phyloP scores from a whole-genome alignment of 306 rosid genomes.

The Mucuna pruriens region DNA sequence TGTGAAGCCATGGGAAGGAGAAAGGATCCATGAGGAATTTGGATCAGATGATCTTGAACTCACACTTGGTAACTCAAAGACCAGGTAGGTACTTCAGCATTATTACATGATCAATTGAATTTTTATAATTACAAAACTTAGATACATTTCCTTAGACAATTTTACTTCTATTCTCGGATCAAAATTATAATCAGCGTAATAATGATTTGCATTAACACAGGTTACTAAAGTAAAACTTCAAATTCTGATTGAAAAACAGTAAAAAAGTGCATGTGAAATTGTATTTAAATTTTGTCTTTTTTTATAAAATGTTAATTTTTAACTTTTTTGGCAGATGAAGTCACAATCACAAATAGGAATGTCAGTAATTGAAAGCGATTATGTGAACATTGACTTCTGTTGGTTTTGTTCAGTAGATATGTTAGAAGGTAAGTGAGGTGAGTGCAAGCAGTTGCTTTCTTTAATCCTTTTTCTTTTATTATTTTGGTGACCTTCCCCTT shows the following conservation, averaged over 20 bases:
- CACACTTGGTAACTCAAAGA: slow-evolving; percentile 91
- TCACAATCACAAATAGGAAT: slow-evolving; percentile 24
- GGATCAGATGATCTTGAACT: slow-evolving; percentile 94
- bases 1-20: slow-evolving; percentile 99
- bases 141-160: too few relatives aligned
- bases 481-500: background rate
- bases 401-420: slow-evolving; percentile 34
- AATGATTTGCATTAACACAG: too few relatives aligned
- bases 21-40: slow-evolving; percentile 88
- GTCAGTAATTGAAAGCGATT: slow-evolving; percentile 31
- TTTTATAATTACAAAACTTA: background rate
- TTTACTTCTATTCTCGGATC: too few relatives aligned
- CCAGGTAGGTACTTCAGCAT: slow-evolving; percentile 74
- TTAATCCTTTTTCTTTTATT: slow-evolving; percentile 3
- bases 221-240: too few relatives aligned
- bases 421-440: slow-evolving; percentile 36
- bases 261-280: too few relatives aligned
- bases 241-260: too few relatives aligned
- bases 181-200: too few relatives aligned
- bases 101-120: background rate
- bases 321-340: slow-evolving; percentile 57
- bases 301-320: background rate
- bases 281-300: background rate
- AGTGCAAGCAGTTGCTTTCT: slow-evolving; percentile 45
- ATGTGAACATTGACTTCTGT: slow-evolving; percentile 36